Percentiles rank a stretch among this genome's conserved stretches.
Conservation (phyloP, 176 grass and related monocot species). For the Thinopyrum elongatum region DNA sequence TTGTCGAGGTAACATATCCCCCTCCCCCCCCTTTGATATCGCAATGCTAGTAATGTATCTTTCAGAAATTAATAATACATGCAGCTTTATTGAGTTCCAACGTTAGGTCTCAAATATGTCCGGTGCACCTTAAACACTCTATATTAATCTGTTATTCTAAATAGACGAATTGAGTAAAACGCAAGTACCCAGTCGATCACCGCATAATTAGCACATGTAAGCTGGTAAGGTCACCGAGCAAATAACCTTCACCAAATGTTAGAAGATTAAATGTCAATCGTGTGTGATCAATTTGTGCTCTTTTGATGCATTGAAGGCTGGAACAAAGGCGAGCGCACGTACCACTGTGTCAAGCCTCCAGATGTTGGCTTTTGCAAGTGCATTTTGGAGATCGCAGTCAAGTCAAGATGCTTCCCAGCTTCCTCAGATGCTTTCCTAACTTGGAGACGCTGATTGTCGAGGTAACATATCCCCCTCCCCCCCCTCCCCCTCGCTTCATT, state of each 20-base stretch:
- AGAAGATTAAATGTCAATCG: background rate
- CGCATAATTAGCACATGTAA: background rate
- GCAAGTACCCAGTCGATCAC: too few species aligned
- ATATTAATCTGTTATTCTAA: background rate
- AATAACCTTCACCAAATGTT: background rate
- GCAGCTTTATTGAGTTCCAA: background rate
- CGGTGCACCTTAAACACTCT: background rate
- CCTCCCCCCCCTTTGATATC: background rate
- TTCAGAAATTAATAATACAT: background rate
- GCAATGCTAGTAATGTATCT: background rate
- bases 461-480: background rate
- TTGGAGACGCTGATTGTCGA: background rate
- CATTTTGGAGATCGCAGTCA: background rate
- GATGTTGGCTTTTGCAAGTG: constrained; percentile 14
- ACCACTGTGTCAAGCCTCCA: constrained; percentile 1
- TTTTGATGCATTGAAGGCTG: background rate
- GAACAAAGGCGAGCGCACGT: background rate
- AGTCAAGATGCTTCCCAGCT: constrained; percentile 18
- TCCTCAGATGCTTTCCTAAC: constrained; percentile 41
- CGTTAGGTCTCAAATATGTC: background rate
- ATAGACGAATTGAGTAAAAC: background rate
- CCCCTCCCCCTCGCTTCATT: too few species aligned
- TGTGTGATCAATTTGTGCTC: background rate
- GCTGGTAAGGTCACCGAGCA: background rate
- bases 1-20: background rate